phyloP scores from a whole-genome alignment of 805 yeast genomes.

The Millerozyma acaciae region DNA sequence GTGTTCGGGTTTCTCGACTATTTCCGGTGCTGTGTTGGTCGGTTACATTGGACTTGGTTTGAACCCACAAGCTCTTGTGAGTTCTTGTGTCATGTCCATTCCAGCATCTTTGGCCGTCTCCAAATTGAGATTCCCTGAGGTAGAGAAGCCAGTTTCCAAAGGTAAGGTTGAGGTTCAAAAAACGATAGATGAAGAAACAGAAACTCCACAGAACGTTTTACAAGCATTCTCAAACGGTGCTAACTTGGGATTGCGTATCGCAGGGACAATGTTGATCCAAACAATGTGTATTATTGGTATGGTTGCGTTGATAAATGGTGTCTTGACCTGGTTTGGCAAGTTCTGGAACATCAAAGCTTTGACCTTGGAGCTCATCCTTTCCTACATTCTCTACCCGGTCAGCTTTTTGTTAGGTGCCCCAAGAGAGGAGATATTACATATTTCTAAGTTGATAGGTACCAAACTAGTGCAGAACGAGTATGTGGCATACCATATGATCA shows the following conservation, averaged over 20 bases:
- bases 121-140: constrained; percentile 57
- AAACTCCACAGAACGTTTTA: constrained; percentile 44
- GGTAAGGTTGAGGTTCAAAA: constrained; percentile 49
- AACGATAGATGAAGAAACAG: constrained; percentile 29
- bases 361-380: constrained; percentile 52
- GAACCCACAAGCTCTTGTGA: constrained; percentile 57
- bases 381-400: constrained; percentile 57
- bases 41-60: constrained; percentile 62
- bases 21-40: constrained; percentile 60
- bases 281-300: constrained; percentile 59
- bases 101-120: constrained; percentile 62
- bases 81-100: constrained; percentile 68
- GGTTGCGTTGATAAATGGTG: constrained; percentile 52
- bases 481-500: constrained; percentile 47
- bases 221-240: constrained; percentile 61
- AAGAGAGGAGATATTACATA: constrained; percentile 45
- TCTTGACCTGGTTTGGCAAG: constrained; percentile 57
- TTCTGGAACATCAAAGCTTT: constrained; percentile 56
- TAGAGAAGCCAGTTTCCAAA: constrained; percentile 49
- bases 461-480: constrained; percentile 62
- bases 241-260: constrained; percentile 52
- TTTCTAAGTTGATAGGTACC: constrained; percentile 50
- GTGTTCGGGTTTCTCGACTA: constrained; percentile 62
- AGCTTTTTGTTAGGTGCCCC: constrained; percentile 58
- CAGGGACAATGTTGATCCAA: constrained; percentile 54